Conservation (phyloP, 352 stramenopile genomes). For the Globisporangium radiosum region DNA sequence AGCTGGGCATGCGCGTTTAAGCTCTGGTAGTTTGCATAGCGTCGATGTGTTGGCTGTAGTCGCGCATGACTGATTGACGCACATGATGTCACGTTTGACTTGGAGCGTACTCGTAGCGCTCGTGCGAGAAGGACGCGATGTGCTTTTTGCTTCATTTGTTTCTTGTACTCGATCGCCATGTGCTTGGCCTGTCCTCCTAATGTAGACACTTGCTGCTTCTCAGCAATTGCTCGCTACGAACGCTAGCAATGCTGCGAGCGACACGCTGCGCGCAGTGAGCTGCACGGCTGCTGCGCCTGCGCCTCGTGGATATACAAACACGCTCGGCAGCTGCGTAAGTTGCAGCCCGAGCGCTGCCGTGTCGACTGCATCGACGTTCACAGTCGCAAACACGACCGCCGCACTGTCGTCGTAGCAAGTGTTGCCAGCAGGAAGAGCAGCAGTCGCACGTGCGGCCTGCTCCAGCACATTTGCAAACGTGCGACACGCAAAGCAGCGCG, state of each 20-base stretch:
- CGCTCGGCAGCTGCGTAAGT: slow-evolving; percentile 6
- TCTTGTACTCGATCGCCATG: no score
- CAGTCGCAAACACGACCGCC: slow-evolving; percentile 7
- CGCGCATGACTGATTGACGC: no score
- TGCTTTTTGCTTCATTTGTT: no score
- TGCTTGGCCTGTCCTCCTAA: no score
- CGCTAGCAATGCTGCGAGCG: neutral
- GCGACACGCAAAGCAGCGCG: slow-evolving; percentile 15
- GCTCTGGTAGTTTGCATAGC: no score
- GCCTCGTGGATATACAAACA: slow-evolving; percentile 8
- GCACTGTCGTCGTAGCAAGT: neutral
- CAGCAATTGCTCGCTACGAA: no score
- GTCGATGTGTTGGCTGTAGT: no score
- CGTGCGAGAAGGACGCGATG: no score
- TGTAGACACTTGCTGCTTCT: no score
- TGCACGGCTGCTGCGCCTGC: neutral
- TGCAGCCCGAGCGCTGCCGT: slow-evolving; percentile 2
- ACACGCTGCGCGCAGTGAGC: slow-evolving; percentile 7
- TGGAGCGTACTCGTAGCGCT: neutral
- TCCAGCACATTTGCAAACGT: slow-evolving; percentile 14
- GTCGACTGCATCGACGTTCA: slow-evolving; percentile 19
- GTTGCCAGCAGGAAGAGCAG: neutral
- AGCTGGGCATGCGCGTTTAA: no score
- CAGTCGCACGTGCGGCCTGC: slow-evolving; percentile 2
- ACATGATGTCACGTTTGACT: no score